Evolutionary conservation across 768 basidiomycete genomes (phyloP).

Genomic region (Mycena maculata): DNA sequence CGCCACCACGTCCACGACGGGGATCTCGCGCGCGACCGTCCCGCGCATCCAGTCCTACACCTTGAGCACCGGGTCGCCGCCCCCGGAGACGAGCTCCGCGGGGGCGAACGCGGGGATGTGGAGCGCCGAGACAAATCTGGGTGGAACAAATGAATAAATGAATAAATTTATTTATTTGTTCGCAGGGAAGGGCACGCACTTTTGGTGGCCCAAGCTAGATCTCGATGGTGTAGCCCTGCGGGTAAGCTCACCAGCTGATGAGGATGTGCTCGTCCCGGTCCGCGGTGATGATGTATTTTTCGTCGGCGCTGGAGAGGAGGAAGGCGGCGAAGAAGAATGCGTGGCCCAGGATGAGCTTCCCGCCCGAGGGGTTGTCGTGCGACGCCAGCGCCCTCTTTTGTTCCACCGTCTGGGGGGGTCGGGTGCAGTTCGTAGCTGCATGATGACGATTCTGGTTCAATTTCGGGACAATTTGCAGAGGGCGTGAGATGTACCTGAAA

Average conservation of each 20-base stretch:
- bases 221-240: constrained; percentile 87
- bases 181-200: constrained; percentile 59
- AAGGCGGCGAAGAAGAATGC: constrained; percentile 85
- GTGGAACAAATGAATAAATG: too few species aligned
- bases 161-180: too few species aligned
- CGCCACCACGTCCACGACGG: constrained; percentile 59
- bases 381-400: constrained; percentile 61
- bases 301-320: constrained; percentile 73
- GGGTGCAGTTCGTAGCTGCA: constrained; percentile 75
- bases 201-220: constrained; percentile 87
- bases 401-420: constrained; percentile 42
- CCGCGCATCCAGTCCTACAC: constrained; percentile 87
- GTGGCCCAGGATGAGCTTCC: constrained; percentile 85
- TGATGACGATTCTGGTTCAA: too few species aligned
- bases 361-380: constrained; percentile 77
- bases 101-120: constrained; percentile 68
- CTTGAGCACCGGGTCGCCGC: constrained; percentile 83
- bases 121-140: constrained; percentile 86
- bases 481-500: too few species aligned
- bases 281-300: constrained; percentile 84
- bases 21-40: constrained; percentile 59
- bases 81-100: constrained; percentile 79
- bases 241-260: constrained; percentile 90
- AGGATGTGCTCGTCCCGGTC: constrained; percentile 97
- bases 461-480: too few species aligned